Evolutionary conservation across 805 yeast genomes (phyloP).

Genomic region (Metschnikowia colocasiae): DNA sequence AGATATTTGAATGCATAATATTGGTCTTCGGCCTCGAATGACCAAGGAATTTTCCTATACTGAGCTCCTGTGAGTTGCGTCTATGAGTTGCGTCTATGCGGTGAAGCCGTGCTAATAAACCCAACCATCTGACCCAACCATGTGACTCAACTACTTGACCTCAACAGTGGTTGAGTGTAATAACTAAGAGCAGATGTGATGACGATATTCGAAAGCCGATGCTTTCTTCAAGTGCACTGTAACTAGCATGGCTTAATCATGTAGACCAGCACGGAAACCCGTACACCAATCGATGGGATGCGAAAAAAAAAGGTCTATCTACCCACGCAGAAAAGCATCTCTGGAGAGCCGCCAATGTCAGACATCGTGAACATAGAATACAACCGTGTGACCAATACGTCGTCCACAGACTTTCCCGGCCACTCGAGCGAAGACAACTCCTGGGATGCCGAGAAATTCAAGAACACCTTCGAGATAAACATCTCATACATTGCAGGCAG

Average conservation of each 20-base stretch:
- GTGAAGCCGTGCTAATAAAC: too few relatives aligned
- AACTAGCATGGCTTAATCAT: neutral
- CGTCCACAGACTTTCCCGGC: slow-evolving; percentile 92
- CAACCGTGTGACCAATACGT: slow-evolving; percentile 86
- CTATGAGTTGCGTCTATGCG: too few relatives aligned
- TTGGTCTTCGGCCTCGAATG: too few relatives aligned
- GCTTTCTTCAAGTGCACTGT: neutral
- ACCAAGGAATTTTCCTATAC: too few relatives aligned
- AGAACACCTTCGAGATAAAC: slow-evolving; percentile 59
- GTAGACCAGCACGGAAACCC: slow-evolving; percentile 1
- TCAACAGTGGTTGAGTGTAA: too few relatives aligned
- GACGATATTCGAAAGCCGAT: neutral
- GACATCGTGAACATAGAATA: slow-evolving; percentile 82
- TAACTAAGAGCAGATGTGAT: too few relatives aligned
- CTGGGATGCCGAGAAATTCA: slow-evolving; percentile 84
- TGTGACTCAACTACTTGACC: too few relatives aligned
- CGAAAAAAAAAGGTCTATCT: slow-evolving; percentile 5
- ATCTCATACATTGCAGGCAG: slow-evolving; percentile 64
- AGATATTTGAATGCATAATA: neutral
- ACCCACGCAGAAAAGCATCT: neutral
- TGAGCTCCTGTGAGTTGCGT: too few relatives aligned
- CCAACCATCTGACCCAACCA: too few relatives aligned
- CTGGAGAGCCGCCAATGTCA: slow-evolving; percentile 12
- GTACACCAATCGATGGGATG: slow-evolving; percentile 11
- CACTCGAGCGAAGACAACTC: slow-evolving; percentile 63